phyloP scores from a whole-genome alignment of 495 filamentous ascomycete species.

The Echria macrotheca region DNA sequence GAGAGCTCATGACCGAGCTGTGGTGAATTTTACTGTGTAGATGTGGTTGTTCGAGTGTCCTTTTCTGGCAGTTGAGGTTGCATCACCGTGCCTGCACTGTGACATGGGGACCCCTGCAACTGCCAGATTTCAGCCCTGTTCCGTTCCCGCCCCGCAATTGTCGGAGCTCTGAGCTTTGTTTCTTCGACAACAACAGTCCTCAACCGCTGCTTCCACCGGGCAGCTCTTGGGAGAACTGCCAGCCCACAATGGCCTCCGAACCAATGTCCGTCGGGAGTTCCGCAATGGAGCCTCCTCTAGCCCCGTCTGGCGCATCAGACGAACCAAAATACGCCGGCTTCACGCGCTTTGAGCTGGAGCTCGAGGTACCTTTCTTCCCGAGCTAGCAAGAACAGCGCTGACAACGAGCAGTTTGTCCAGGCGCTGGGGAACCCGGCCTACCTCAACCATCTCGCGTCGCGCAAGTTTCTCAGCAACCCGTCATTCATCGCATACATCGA shows the following conservation, averaged over 20 bases:
- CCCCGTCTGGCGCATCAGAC: slow-evolving; percentile 16
- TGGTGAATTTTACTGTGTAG: too few species aligned
- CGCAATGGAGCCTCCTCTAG: slow-evolving; percentile 23
- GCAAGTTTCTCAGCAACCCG: slow-evolving; percentile 54
- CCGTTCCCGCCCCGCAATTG: too few species aligned
- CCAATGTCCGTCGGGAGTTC: slow-evolving; percentile 29
- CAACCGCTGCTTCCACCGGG: too few species aligned
- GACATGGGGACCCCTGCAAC: too few species aligned
- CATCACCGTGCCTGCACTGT: too few species aligned
- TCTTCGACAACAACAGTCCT: too few species aligned
- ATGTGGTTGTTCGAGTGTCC: too few species aligned
- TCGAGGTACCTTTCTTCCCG: slow-evolving; percentile 47
- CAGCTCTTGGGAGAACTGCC: too few species aligned
- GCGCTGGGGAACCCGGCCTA: slow-evolving; percentile 81
- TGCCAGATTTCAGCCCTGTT: too few species aligned
- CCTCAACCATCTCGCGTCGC: slow-evolving; percentile 73
- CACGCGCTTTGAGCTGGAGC: slow-evolving; percentile 68
- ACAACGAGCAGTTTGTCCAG: slow-evolving; percentile 64
- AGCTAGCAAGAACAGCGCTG: not conserved
- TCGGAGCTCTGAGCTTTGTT: too few species aligned
- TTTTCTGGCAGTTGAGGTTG: too few species aligned
- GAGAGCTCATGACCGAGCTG: too few species aligned
- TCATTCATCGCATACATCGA: slow-evolving; percentile 74
- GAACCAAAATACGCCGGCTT: slow-evolving; percentile 57
- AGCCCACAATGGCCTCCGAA: slow-evolving; percentile 26